These are phyloP conservation scores for Xylaria longipes DNA, from an alignment of 495 filamentous ascomycete genomes.

Conservation along the genomic window DNA sequence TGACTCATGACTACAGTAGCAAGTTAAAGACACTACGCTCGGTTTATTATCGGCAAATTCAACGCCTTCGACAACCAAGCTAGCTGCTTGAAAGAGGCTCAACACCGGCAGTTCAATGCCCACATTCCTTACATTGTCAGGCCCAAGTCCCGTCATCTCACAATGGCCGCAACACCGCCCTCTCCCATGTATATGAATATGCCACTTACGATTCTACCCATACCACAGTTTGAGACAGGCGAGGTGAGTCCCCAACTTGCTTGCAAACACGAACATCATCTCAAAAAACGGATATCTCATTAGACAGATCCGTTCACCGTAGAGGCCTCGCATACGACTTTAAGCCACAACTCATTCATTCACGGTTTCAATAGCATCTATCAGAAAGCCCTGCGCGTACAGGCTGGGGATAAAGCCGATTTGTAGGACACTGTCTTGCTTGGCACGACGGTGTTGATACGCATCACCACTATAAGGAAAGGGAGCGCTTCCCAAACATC, in stretches of 20 bases:
- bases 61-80: too few relatives aligned
- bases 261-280: not conserved
- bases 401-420: constrained; percentile 32
- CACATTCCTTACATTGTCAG: too few relatives aligned
- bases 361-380: constrained; percentile 42
- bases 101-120: too few relatives aligned
- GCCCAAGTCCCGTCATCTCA: too few relatives aligned
- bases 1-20: too few relatives aligned
- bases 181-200: not conserved
- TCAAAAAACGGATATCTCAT: not conserved
- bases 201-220: not conserved
- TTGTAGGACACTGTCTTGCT: constrained; percentile 42
- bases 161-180: too few relatives aligned
- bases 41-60: too few relatives aligned
- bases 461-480: constrained; percentile 47
- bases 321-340: constrained; percentile 31
- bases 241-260: not conserved
- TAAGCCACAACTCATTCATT: constrained; percentile 39
- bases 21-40: too few relatives aligned
- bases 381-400: constrained; percentile 35
- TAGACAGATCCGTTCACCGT: constrained; percentile 25
- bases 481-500: constrained; percentile 33
- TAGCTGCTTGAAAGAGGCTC: too few relatives aligned
- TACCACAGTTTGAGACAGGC: not conserved
- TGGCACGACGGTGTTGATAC: constrained; percentile 40